phyloP scores from a whole-genome alignment of 371 early-diverging fungal species.

The Saksenaea vasiformis region DNA sequence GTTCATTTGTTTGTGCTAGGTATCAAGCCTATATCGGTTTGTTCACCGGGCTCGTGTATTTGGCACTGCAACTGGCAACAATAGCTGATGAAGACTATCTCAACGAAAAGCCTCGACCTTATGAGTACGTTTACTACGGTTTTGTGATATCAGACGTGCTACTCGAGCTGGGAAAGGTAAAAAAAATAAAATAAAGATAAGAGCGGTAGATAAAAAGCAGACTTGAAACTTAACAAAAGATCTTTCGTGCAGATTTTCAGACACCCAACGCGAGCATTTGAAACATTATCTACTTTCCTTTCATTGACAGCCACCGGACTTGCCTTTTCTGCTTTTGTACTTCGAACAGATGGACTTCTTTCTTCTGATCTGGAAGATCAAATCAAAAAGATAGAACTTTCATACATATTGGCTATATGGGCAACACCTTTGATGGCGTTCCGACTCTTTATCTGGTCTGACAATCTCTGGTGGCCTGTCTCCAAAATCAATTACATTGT shows the following conservation, averaged over 20 bases:
- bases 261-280: slow-evolving; percentile 20
- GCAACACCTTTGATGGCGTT: slow-evolving; percentile 47
- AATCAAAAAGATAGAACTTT: slow-evolving; percentile 12
- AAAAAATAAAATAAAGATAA: too few relatives aligned
- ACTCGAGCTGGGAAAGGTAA: slow-evolving; percentile 27
- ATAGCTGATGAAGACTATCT: slow-evolving; percentile 36
- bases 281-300: slow-evolving; percentile 29
- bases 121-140: slow-evolving; percentile 43
- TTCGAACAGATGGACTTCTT: slow-evolving; percentile 25
- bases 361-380: slow-evolving; percentile 19
- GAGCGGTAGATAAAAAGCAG: background rate
- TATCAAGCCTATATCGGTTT: slow-evolving; percentile 36
- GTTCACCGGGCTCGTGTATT: slow-evolving; percentile 26
- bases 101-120: slow-evolving; percentile 18
- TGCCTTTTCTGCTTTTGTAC: slow-evolving; percentile 19
- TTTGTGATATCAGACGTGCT: slow-evolving; percentile 38
- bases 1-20: slow-evolving; percentile 6
- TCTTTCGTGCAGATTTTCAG: slow-evolving; percentile 10
- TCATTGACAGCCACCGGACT: slow-evolving; percentile 22
- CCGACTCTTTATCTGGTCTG: slow-evolving; percentile 29
- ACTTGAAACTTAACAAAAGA: background rate
- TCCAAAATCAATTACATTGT: slow-evolving; percentile 29
- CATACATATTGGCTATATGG: slow-evolving; percentile 24
- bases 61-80: slow-evolving; percentile 35
- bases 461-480: slow-evolving; percentile 31